A percentile compares a stretch with the other conserved stretches of the same genome.
Conservation (phyloP, 139 green algal species). For the Chlorella sp. region DNA sequence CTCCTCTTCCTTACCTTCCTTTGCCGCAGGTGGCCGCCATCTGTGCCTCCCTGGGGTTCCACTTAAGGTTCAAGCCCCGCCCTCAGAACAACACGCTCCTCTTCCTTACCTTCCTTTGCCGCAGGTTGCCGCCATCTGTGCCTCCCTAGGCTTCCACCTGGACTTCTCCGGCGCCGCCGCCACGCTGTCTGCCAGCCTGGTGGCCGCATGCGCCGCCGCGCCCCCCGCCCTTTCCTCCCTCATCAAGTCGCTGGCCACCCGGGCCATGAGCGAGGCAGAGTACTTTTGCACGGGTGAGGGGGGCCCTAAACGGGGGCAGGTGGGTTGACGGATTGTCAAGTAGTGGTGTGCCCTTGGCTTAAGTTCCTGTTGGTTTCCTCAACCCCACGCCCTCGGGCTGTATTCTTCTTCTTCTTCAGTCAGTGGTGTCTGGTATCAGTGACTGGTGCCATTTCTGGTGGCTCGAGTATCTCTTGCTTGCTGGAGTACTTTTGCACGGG, state of each 20-base stretch:
- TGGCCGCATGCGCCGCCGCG: slow-evolving; percentile 63
- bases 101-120: slow-evolving; percentile 55
- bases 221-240: slow-evolving; percentile 96
- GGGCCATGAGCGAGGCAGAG: slow-evolving; percentile 90
- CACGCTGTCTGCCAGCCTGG: slow-evolving; percentile 73
- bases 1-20: slow-evolving; percentile 63
- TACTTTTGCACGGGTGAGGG: slow-evolving; percentile 74
- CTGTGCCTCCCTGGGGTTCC: slow-evolving; percentile 3
- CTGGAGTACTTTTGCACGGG: neutral
- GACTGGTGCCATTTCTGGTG: too few species aligned
- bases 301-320: neutral
- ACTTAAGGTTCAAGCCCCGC: slow-evolving; percentile 35
- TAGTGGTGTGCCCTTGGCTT: too few species aligned
- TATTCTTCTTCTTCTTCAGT: too few species aligned
- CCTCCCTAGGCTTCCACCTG: neutral
- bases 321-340: neutral
- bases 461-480: too few species aligned
- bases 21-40: slow-evolving; percentile 61
- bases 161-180: slow-evolving; percentile 42
- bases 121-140: slow-evolving; percentile 56
- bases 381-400: too few species aligned
- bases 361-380: too few species aligned
- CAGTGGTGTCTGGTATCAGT: too few species aligned
- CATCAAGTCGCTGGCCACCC: slow-evolving; percentile 91
- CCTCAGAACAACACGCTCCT: slow-evolving; percentile 65